phyloP scores from a whole-genome alignment of 306 rosid species.

The Lablab purpureus region DNA sequence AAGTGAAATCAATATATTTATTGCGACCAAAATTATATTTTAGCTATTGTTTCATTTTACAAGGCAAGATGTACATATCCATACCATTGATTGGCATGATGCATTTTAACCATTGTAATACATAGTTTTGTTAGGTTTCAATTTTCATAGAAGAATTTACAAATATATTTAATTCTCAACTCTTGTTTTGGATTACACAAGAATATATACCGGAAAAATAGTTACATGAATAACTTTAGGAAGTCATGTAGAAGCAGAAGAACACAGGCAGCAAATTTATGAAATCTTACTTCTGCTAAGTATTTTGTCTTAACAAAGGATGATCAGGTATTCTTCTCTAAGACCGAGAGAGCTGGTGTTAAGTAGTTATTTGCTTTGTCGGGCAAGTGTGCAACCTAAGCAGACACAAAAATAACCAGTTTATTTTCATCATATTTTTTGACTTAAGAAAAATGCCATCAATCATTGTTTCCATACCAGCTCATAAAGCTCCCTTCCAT shows the following conservation, averaged over 20 bases:
- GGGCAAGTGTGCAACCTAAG: constrained; percentile 96
- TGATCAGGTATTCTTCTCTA: constrained; percentile 91
- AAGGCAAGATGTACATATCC: not conserved
- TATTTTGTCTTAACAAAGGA: constrained; percentile 21
- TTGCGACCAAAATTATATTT: not conserved
- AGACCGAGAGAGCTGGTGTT: constrained; percentile 89
- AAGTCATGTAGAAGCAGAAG: constrained; percentile 10
- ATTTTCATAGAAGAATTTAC: constrained; percentile 3
- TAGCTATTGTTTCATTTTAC: not conserved
- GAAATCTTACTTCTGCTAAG: constrained; percentile 23
- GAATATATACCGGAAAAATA: constrained; percentile 40
- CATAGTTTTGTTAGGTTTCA: constrained; percentile 7
- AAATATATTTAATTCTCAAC: constrained; percentile 22
- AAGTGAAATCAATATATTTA: not conserved
- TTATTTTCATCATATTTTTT: constrained; percentile 24
- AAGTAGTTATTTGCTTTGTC: constrained; percentile 98
- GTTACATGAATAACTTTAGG: constrained; percentile 29
- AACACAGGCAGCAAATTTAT: constrained; percentile 9
- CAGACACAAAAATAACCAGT: constrained; percentile 37
- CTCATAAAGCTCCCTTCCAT: constrained; percentile 93
- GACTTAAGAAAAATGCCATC: not conserved
- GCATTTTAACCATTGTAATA: constrained; percentile 21
- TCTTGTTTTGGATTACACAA: not conserved
- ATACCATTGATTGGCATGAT: not conserved
- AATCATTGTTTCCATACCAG: constrained; percentile 66